phyloP scores from a whole-genome alignment of 2,329 filamentous ascomycete genomes.

The Harringtonia aguacate region DNA sequence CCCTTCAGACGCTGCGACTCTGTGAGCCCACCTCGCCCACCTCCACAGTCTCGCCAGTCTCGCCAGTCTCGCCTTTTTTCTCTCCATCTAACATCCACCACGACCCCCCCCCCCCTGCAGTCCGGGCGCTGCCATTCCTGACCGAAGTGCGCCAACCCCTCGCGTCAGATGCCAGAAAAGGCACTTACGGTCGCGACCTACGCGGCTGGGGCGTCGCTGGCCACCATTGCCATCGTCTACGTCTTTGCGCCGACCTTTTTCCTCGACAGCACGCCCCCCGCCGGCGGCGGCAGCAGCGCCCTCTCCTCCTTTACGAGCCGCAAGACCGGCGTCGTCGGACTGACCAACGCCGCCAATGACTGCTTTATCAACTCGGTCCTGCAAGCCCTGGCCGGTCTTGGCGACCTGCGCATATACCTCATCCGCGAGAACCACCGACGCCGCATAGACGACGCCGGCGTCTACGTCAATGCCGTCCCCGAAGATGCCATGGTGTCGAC shows the following conservation, averaged over 20 bases:
- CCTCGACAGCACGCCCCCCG: constrained; percentile 68
- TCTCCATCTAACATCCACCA: neutral
- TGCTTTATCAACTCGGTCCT: constrained; percentile 96
- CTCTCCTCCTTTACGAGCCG: constrained; percentile 27
- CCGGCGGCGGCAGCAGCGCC: constrained; percentile 22
- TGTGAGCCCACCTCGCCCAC: neutral
- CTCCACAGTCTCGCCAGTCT: no score
- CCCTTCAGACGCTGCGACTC: neutral
- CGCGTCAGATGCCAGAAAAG: constrained; percentile 61
- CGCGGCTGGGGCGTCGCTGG: constrained; percentile 88
- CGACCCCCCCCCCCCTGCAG: no score
- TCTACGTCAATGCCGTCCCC: constrained; percentile 57
- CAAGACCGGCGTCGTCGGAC: constrained; percentile 80
- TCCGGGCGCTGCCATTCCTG: no score
- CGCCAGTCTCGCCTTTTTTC: neutral
- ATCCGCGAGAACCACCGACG: constrained; percentile 85
- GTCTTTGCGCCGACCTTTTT: constrained; percentile 97
- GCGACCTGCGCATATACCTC: constrained; percentile 80
- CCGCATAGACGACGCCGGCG: constrained; percentile 62
- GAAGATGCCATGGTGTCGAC: constrained; percentile 16
- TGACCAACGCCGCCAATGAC: constrained; percentile 87
- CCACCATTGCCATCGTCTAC: constrained; percentile 89
- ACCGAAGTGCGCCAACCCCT: neutral
- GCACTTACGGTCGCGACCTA: constrained; percentile 79
- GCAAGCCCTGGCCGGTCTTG: constrained; percentile 82